These are phyloP conservation scores for Podospora fimiseda DNA, from an alignment of 495 filamentous ascomycete species.

Conservation along the genomic window DNA sequence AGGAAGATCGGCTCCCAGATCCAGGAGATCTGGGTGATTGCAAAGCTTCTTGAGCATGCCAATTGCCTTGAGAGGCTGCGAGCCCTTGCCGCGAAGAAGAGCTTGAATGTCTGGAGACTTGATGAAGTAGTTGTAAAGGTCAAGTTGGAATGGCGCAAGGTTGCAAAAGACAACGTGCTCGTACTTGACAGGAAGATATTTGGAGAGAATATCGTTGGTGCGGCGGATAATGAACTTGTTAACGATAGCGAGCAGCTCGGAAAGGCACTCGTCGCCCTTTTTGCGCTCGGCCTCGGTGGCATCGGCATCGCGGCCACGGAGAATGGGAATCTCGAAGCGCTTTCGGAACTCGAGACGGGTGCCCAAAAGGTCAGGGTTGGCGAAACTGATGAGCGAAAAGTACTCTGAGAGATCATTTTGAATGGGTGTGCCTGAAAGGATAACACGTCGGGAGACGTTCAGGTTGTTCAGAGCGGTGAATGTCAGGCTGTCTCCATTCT, in stretches of 20 bases:
- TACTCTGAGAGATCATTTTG: constrained; percentile 98
- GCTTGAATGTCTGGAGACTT: constrained; percentile 91
- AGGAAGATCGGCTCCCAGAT: constrained; percentile 75
- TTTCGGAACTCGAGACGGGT: constrained; percentile 91
- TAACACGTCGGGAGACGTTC: constrained; percentile 86
- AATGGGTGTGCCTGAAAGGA: constrained; percentile 94
- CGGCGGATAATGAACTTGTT: constrained; percentile 99
- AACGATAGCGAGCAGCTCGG: constrained; percentile 74
- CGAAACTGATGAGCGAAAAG: constrained; percentile 92
- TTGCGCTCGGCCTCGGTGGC: constrained; percentile 76
- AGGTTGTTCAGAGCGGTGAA: constrained; percentile 85
- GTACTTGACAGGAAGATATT: constrained; percentile 98
- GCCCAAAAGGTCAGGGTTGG: constrained; percentile 88
- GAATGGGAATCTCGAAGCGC: constrained; percentile 86
- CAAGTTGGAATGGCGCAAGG: constrained; percentile 83
- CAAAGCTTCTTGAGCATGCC: constrained; percentile 95
- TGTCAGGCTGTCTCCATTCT: constrained; percentile 94
- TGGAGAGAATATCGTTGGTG: constrained; percentile 96
- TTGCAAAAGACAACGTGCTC: constrained; percentile 99
- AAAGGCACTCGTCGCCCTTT: constrained; percentile 77
- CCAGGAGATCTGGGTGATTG: constrained; percentile 93
- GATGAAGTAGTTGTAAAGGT: constrained; percentile 94
- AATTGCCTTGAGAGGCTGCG: constrained; percentile 94
- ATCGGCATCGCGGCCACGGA: constrained; percentile 85
- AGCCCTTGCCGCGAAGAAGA: constrained; percentile 87